Evolutionary conservation across 257 asterid genomes (phyloP).

Genomic region (Lycium barbarum): DNA sequence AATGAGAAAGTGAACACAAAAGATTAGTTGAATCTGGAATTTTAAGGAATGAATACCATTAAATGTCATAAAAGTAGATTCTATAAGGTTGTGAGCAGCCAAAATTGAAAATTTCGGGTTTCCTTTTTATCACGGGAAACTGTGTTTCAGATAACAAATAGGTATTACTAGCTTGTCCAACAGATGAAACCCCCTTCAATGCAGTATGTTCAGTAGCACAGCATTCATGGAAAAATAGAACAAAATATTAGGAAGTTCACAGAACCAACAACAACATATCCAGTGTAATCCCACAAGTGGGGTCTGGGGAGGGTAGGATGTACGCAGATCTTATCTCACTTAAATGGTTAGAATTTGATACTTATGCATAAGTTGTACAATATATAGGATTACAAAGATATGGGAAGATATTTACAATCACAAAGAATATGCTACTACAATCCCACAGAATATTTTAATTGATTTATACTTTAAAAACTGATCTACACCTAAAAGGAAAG

Average conservation of each 20-base stretch:
- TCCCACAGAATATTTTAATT: no score
- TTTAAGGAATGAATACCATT: not conserved
- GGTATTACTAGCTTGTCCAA: not conserved
- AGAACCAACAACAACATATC: no score
- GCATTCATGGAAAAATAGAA: not conserved
- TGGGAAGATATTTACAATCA: no score
- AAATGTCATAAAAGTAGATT: not conserved
- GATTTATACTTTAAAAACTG: no score
- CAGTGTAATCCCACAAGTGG: no score
- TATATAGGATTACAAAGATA: no score
- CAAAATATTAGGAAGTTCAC: not conserved
- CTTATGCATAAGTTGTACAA: no score
- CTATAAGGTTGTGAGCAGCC: not conserved
- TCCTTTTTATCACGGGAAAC: not conserved
- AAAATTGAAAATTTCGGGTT: not conserved
- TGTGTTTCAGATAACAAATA: slow-evolving; percentile 6
- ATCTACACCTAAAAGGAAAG: no score
- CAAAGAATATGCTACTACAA: no score
- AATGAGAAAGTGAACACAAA: not conserved
- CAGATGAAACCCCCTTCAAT: not conserved
- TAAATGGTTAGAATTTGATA: no score
- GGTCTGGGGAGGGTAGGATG: no score
- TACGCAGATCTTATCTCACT: no score
- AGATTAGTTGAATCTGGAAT: not conserved
- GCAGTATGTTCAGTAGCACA: not conserved